These are phyloP conservation scores for Paramecium primaurelia DNA, from an alignment of 73 alveolate genomes.

Conservation along the genomic window DNA sequence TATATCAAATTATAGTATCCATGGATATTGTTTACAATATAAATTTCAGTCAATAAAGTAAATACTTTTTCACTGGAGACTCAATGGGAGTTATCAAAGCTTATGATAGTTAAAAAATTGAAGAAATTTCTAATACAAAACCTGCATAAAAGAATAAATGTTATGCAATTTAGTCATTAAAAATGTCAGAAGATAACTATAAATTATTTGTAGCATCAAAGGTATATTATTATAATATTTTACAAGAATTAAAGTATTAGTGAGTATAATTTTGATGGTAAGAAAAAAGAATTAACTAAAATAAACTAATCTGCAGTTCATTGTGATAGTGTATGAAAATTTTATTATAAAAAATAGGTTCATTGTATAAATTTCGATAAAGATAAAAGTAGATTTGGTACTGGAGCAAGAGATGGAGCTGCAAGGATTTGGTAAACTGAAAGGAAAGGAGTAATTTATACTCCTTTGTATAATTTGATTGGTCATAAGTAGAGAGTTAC, in stretches of 20 bases:
- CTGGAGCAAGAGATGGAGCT: slow-evolving; percentile 32
- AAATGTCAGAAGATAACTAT: neutral
- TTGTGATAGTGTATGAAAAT: neutral
- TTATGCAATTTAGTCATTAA: neutral
- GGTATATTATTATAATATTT: neutral
- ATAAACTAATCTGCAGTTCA: neutral
- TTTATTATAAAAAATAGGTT: neutral
- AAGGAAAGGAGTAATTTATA: neutral
- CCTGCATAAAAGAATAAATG: neutral
- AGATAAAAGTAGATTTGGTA: neutral
- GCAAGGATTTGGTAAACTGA: slow-evolving; percentile 22
- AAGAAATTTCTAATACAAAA: neutral
- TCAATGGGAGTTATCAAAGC: slow-evolving; percentile 39
- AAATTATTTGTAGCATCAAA: slow-evolving; percentile 7
- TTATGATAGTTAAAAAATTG: slow-evolving; percentile 2
- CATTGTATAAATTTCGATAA: slow-evolving; percentile 1
- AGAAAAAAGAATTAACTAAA: neutral
- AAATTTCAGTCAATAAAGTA: neutral
- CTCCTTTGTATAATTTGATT: neutral
- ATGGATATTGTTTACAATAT: slow-evolving; percentile 30
- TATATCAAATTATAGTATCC: neutral
- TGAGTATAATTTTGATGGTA: slow-evolving; percentile 5
- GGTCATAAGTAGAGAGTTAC: slow-evolving; percentile 45
- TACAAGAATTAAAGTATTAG: neutral
- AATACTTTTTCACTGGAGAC: slow-evolving; percentile 39